Percentiles rank a stretch among this genome's conserved stretches.
Evolutionary conservation across 2,329 filamentous ascomycete genomes (phyloP).

Genomic region (Cercospora sp.): DNA sequence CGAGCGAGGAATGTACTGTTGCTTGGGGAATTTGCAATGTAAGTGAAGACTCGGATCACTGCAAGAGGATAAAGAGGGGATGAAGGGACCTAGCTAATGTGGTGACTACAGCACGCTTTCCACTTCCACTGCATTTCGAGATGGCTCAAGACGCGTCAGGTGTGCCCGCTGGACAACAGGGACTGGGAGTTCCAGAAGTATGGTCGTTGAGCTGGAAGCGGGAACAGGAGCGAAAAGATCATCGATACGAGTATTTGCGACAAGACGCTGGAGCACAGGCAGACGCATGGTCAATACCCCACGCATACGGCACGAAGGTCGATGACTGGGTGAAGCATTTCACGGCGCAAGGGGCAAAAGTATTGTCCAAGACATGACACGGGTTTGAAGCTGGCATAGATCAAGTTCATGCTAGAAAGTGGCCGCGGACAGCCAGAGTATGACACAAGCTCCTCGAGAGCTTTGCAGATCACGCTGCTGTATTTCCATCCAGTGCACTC

Average conservation of each 20-base stretch:
- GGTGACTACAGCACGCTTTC: conserved; percentile 77
- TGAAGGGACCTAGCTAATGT: neutral
- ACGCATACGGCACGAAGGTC: neutral
- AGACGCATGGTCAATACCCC: neutral
- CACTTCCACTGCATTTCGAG: conserved; percentile 99
- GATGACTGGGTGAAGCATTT: neutral
- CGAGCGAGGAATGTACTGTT: conserved; percentile 96
- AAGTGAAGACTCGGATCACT: conserved; percentile 45
- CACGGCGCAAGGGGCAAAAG: neutral
- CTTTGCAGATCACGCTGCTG: neutral
- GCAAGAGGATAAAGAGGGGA: neutral
- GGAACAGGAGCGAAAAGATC: neutral
- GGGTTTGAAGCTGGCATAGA: neutral
- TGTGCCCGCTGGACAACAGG: conserved; percentile 94
- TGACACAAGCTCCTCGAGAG: neutral
- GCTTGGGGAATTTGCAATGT: conserved; percentile 99
- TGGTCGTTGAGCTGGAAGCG: conserved; percentile 59
- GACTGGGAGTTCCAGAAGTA: conserved; percentile 99
- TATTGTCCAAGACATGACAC: neutral
- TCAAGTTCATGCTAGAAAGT: neutral
- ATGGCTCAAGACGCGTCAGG: conserved; percentile 98
- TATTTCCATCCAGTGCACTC: neutral
- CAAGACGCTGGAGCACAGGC: neutral
- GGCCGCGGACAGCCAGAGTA: neutral
- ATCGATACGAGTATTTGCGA: neutral